Base-by-base conservation (phyloP, 192 early-diverging fungal species). In the Backusella tarrabulga region DNA sequence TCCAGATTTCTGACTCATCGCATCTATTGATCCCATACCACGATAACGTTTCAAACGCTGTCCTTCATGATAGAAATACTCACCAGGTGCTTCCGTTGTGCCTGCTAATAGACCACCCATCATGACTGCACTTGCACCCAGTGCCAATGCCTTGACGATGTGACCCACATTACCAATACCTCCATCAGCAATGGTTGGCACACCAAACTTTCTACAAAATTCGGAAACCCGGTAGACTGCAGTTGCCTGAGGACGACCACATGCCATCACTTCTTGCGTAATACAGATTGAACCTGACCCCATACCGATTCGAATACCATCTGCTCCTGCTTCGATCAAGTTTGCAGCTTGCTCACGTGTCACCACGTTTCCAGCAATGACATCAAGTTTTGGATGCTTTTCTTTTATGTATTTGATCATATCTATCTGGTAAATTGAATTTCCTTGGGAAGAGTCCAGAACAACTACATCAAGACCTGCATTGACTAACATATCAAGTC, bases 181-280 rank as follows among this genome's bases (percentile, higher is more conserved):
- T 38, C 98, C 98, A 84, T 99, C 98, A 38, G 98, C 98, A 80
- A 99, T 95, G 32, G 94, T 92, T 38, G 98, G 98, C 15, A 99
- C 92, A 76, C 96, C 98, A 78, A 97, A 99, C 84, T 92, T 90
- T 82, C 91, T 86, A 52, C 95, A 94, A 83, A 95, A 97, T 87
- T 97, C 90, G n/a, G 96, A 92, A 46, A 99, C 98, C 80, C 92
- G 93, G 89, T 89, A 97, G 52, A 99, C 98, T 44, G 95, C 97
- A 34, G 97, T 97, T 6, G 94, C 98, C 83, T 99, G 98, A 44
- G 98, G 98, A 78, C 98, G 93, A 79, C 98, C 98, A 70, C 96
- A 97, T 66, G 98, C 97, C 97, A 98, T 99, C 83, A 96, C 96
- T 85, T 97, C 97, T 83, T 98, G 97, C 40, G 97, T 98, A 75